Evolutionary conservation across 495 filamentous ascomycete species (phyloP).

Genomic region (Jackrogersella multiformis): DNA sequence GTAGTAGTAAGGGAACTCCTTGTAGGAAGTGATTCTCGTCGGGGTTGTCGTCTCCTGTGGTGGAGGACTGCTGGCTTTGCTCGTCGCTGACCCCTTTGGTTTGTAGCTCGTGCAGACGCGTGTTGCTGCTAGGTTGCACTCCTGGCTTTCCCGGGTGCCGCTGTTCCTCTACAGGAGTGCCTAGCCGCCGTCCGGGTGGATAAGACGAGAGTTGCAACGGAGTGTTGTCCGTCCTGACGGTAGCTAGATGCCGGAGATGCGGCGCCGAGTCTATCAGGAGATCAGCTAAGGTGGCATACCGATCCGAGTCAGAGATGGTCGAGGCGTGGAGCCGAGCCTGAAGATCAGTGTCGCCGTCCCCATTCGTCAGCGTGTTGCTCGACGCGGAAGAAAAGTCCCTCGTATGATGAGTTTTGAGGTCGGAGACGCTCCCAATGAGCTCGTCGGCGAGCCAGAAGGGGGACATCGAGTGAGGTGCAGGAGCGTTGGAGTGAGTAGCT

Average conservation of each 20-base stretch:
- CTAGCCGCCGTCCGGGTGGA: constrained; percentile 7
- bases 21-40: constrained; percentile 40
- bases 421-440: constrained; percentile 17
- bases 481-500: constrained; percentile 11
- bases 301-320: constrained; percentile 5
- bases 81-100: constrained; percentile 9
- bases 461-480: constrained; percentile 1
- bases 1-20: constrained; percentile 43
- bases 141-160: constrained; percentile 45
- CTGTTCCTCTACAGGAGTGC: constrained; percentile 45
- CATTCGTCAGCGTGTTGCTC: constrained; percentile 25
- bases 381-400: constrained; percentile 27
- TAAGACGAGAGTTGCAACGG: constrained; percentile 9
- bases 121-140: constrained; percentile 13
- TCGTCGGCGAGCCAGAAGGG: constrained; percentile 35
- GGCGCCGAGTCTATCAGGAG: constrained; percentile 39
- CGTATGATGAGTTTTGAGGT: constrained; percentile 16
- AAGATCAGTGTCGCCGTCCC: constrained; percentile 20
- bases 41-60: constrained; percentile 23
- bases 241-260: constrained; percentile 31
- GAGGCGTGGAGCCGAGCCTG: constrained; percentile 1
- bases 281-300: constrained; percentile 23
- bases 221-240: constrained; percentile 9
- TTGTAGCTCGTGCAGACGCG: constrained; percentile 17
- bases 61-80: constrained; percentile 24